Evolutionary conservation across 345 rosid genomes (phyloP), one percentile per base, ranked within the genome.

Genomic region (Linum tenue): DNA sequence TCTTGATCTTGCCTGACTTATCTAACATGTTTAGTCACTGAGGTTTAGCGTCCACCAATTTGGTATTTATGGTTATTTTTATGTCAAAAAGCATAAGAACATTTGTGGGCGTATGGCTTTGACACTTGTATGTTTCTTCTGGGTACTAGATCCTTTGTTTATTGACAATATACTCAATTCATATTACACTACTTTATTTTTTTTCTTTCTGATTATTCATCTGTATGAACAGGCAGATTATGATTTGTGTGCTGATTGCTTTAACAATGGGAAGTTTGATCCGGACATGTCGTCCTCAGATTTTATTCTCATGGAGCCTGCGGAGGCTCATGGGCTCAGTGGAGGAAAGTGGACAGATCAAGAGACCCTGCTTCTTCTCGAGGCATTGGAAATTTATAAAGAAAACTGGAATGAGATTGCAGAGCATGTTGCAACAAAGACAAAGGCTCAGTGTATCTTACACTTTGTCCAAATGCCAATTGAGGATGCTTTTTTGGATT

Each of bases 321-420:
- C 86, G 70, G 98, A 95, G 76, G 79, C 79, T 62, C 80, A 81
- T 82, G 96, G 96, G 68, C 74, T 65, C 67, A 86, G 78, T 73
- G 85, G 96, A 63, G 99, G 95, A 71, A 91, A 82, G 68, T 95
- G 99, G 99, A 91, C 98, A 56, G 99, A 95, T 85, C 98, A 95
- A 80, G 98, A 95, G 84, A 95, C 95, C 69, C 91, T 95, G 63
- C 96, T 95, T 63, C 97, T 95, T 43, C 98, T 95, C 59, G 99
- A 95, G 80, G 99, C 97, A 63, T 63, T 95, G 66, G 99, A 95
- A 75, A 88, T 95, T 66, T 95, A 78, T 85, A 87, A 83, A 80
- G 97, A 95, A 71, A 91, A 91, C 75, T 95, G 96, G 96, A 89
- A 76, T 73, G 98, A 91, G 83, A 95, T 95, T 77, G 99, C 98